Percentiles rank a stretch among this genome's conserved stretches.
Conservation (phyloP, 2,329 filamentous ascomycete genomes). For the Botryosphaeria dothidea region DNA sequence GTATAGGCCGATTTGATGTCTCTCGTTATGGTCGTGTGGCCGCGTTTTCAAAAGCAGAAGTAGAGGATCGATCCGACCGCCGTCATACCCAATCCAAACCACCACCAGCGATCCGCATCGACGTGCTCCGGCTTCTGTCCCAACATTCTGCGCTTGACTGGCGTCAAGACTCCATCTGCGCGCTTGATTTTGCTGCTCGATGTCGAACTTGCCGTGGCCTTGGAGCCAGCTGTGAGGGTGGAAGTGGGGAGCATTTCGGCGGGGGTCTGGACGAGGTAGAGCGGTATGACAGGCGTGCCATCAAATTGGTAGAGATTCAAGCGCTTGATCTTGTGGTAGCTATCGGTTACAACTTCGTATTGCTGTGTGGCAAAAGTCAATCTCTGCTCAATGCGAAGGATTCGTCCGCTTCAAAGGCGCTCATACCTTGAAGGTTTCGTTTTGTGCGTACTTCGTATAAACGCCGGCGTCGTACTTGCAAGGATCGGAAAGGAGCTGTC, state of each 20-base stretch:
- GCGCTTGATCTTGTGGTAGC: constrained; percentile 62
- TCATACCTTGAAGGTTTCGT: constrained; percentile 62
- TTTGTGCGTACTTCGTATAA: constrained; percentile 68
- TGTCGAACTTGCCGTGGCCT: constrained; percentile 36
- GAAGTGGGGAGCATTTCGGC: constrained; percentile 70
- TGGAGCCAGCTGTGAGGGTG: constrained; percentile 52
- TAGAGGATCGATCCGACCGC: constrained; percentile 51
- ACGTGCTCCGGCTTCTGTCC: constrained; percentile 34
- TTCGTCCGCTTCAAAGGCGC: neutral
- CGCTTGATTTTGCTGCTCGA: constrained; percentile 38
- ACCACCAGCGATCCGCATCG: constrained; percentile 51
- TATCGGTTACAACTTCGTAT: constrained; percentile 54
- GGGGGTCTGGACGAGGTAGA: constrained; percentile 65
- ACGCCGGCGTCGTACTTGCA: constrained; percentile 57
- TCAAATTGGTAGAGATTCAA: constrained; percentile 66
- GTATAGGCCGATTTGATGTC: neutral
- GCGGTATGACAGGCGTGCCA: constrained; percentile 65
- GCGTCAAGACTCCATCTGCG: constrained; percentile 34
- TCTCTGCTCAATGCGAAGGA: neutral
- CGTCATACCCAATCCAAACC: constrained; percentile 51
- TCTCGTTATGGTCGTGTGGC: constrained; percentile 3
- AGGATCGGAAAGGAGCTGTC: constrained; percentile 66
- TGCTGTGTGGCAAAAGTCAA: constrained; percentile 30
- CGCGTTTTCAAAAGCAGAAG: constrained; percentile 39
- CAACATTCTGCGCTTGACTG: constrained; percentile 43